These are phyloP conservation scores for Mortierella alpina DNA, from an alignment of 192 early-diverging fungal genomes.

Conservation along the genomic window DNA sequence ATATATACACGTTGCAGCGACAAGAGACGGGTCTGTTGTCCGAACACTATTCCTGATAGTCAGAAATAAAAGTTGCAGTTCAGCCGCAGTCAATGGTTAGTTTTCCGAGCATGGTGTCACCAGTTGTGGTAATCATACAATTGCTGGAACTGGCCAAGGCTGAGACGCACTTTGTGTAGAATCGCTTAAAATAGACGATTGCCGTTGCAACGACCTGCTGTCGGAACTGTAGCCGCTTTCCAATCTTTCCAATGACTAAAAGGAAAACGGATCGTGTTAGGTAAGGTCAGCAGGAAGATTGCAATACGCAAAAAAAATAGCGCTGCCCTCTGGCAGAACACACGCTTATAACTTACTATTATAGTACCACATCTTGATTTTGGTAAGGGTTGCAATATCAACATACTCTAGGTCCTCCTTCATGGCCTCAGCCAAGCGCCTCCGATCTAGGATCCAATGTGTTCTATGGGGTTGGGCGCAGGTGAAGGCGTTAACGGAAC, in stretches of 20 bases:
- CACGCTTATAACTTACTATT: constrained; percentile 56
- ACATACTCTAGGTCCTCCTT: constrained; percentile 67
- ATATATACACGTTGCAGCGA: constrained; percentile 85
- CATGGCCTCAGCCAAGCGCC: constrained; percentile 59
- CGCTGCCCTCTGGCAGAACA: too few relatives aligned
- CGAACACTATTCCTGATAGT: constrained; percentile 75
- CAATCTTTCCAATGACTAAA: constrained; percentile 82
- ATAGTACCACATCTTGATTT: constrained; percentile 74
- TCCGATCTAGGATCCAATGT: constrained; percentile 71
- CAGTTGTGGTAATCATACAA: neutral
- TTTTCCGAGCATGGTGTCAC: neutral
- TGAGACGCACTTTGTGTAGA: constrained; percentile 78
- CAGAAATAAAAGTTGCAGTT: neutral
- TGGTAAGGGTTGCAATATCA: constrained; percentile 60
- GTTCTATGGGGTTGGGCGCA: constrained; percentile 41
- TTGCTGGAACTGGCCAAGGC: too few relatives aligned
- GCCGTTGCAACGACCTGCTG: constrained; percentile 90
- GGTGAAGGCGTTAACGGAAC: neutral
- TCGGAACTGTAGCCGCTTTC: constrained; percentile 73
- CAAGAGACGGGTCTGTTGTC: constrained; percentile 82
- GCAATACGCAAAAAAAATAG: neutral
- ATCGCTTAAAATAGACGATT: constrained; percentile 88
- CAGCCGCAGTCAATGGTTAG: neutral
- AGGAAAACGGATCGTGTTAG: neutral
- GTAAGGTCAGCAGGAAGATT: neutral